Evolutionary conservation across 345 rosid species (phyloP).

Genomic region (Erysimum cheiranthoides): DNA sequence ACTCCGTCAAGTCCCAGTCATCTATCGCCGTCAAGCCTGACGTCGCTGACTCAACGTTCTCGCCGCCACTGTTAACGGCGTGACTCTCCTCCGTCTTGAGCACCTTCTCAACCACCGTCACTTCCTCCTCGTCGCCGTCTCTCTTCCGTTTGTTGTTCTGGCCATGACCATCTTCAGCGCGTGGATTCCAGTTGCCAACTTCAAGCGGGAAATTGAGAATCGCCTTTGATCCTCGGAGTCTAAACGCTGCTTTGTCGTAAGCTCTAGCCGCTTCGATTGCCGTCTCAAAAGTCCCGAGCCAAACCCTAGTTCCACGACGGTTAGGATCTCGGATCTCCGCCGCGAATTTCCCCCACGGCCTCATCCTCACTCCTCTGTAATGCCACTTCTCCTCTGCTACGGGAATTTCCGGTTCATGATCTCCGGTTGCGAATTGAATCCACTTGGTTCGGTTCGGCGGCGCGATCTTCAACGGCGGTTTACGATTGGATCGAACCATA

Average conservation of each 20-base stretch:
- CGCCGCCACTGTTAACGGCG: constrained; percentile 25
- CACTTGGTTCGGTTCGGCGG: constrained; percentile 58
- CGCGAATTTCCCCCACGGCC: constrained; percentile 98
- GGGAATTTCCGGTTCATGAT: constrained; percentile 33
- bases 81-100: constrained; percentile 43
- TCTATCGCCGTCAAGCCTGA: constrained; percentile 51
- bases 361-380: constrained; percentile 87
- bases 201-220: constrained; percentile 88
- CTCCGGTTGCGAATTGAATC: constrained; percentile 50
- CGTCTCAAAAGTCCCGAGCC: constrained; percentile 89
- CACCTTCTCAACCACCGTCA: constrained; percentile 26
- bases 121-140: constrained; percentile 28
- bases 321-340: constrained; percentile 96
- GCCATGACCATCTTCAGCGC: constrained; percentile 42
- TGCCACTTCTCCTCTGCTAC: constrained; percentile 51
- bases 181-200: constrained; percentile 51
- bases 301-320: constrained; percentile 69
- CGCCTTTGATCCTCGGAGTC: constrained; percentile 81
- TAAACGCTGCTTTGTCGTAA: constrained; percentile 83
- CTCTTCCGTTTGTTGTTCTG: constrained; percentile 56
- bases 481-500: constrained; percentile 38
- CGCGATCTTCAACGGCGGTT: constrained; percentile 60
- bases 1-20: constrained; percentile 54
- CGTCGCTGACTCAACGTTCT: constrained; percentile 48
- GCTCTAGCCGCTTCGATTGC: constrained; percentile 85